A percentile compares a stretch with the other conserved stretches of the same genome.
Evolutionary conservation across 108 stramenopile genomes (phyloP).

Genomic region (Conticribra weissflogii): DNA sequence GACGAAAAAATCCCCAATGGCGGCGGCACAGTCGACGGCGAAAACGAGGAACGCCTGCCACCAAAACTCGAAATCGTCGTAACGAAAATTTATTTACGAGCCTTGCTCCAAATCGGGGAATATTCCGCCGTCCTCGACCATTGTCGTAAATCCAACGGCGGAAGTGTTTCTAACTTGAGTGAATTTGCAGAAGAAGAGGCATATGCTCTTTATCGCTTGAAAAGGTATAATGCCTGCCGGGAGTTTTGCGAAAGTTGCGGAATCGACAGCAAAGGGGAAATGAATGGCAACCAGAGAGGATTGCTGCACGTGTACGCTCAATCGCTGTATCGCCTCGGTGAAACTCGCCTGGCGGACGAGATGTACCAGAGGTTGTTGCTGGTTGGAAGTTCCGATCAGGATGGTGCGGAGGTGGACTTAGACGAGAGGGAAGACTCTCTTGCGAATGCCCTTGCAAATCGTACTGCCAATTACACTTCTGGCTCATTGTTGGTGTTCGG

Average conservation of each 20-base stretch:
- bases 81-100: slow-evolving; percentile 42
- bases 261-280: neutral
- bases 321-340: slow-evolving; percentile 44
- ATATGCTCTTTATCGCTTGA: slow-evolving; percentile 44
- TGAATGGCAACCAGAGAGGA: no score
- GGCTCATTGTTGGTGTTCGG: slow-evolving; percentile 16
- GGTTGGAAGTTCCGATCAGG: neutral
- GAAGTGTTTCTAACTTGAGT: neutral
- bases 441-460: slow-evolving; percentile 52
- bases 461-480: slow-evolving; percentile 45
- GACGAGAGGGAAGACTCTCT: slow-evolving; percentile 46
- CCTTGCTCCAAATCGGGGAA: slow-evolving; percentile 25
- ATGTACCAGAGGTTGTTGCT: slow-evolving; percentile 33
- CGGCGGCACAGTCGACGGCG: neutral
- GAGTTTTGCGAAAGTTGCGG: slow-evolving; percentile 14
- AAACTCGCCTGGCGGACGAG: slow-evolving; percentile 25
- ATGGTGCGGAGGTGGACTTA: slow-evolving; percentile 26
- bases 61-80: slow-evolving; percentile 7
- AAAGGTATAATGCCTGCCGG: slow-evolving; percentile 44
- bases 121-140: slow-evolving; percentile 32
- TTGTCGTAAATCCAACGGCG: neutral
- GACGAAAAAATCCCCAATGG: neutral
- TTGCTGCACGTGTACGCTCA: slow-evolving; percentile 49
- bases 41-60: slow-evolving; percentile 11
- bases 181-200: slow-evolving; percentile 31